Conservation (phyloP, 2,329 filamentous ascomycete species). For the Calonectria henricotiae region DNA sequence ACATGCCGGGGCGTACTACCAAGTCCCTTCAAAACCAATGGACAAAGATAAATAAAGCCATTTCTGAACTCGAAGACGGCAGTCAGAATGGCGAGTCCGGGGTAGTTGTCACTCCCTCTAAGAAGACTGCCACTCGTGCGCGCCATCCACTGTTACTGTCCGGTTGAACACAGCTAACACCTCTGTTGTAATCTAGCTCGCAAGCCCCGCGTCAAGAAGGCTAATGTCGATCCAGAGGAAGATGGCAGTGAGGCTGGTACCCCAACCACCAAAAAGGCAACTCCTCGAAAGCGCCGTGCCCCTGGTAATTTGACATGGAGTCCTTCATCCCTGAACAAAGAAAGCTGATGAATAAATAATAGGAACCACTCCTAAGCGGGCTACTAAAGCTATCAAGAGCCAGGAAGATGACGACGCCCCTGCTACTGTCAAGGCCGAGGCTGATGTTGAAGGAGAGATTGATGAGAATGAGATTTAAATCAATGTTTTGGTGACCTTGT, state of each 20-base stretch:
- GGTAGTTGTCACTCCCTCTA: conserved; percentile 39
- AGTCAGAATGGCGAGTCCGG: conserved; percentile 25
- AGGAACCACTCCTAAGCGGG: conserved; percentile 38
- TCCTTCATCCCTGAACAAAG: not conserved
- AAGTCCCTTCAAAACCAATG: conserved; percentile 61
- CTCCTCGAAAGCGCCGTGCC: conserved; percentile 44
- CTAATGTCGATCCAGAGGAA: conserved; percentile 16
- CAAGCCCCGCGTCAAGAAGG: conserved; percentile 47
- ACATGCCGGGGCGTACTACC: conserved; percentile 58
- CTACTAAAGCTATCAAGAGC: conserved; percentile 43
- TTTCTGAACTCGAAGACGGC: conserved; percentile 56
- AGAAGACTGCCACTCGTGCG: conserved; percentile 50
- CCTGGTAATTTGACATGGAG: conserved; percentile 31
- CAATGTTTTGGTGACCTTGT: conserved; percentile 5
- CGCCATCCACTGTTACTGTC: not conserved
- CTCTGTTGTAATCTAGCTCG: conserved; percentile 39
- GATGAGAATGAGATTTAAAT: conserved; percentile 1
- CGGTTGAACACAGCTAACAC: conserved; percentile 14
- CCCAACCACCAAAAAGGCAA: conserved; percentile 37
- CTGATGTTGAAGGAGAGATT: not conserved
- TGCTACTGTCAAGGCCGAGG: conserved; percentile 40
- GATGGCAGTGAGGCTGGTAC: conserved; percentile 29
- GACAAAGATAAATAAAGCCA: conserved; percentile 58
- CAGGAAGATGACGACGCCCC: conserved; percentile 36
- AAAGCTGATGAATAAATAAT: conserved; percentile 26